A percentile compares a stretch with the other conserved stretches of the same genome.
Evolutionary conservation across 139 green algal species (phyloP).

Genomic region (Chlamydomonas sp.): DNA sequence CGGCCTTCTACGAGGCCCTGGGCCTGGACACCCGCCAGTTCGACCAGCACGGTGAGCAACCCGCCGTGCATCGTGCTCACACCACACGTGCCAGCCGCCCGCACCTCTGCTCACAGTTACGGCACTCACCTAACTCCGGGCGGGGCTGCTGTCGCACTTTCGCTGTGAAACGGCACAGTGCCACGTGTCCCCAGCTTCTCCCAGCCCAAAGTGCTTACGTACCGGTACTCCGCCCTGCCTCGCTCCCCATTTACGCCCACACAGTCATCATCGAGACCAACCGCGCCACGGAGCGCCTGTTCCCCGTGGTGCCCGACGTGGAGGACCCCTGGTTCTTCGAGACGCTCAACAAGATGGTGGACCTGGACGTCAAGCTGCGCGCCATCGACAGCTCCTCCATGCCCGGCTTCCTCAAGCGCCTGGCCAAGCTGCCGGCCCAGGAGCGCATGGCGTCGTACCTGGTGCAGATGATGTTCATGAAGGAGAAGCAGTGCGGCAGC

Average conservation of each 20-base stretch:
- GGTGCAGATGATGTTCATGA: slow-evolving; percentile 24
- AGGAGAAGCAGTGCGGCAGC: slow-evolving; percentile 24
- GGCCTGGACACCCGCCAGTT: slow-evolving; percentile 94
- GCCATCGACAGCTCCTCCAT: neutral
- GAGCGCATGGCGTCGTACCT: slow-evolving; percentile 28
- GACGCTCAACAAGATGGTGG: slow-evolving; percentile 24
- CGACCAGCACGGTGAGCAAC: slow-evolving; percentile 81
- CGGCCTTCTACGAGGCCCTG: slow-evolving; percentile 92
- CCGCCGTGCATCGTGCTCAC: neutral
- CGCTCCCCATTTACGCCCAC: too few relatives aligned
- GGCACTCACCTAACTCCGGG: too few relatives aligned
- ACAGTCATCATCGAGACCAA: slow-evolving; percentile 97
- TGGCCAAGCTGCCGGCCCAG: slow-evolving; percentile 72
- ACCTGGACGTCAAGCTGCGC: slow-evolving; percentile 16
- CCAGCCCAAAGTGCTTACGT: neutral
- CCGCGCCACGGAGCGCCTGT: slow-evolving; percentile 94
- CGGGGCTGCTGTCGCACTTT: too few relatives aligned
- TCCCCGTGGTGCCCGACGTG: slow-evolving; percentile 90
- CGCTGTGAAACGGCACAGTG: too few relatives aligned
- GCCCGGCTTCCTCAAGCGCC: slow-evolving; percentile 64
- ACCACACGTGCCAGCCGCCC: too few relatives aligned
- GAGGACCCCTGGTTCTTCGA: slow-evolving; percentile 61
- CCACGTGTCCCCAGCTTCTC: too few relatives aligned
- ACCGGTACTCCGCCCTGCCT: neutral
- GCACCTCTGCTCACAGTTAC: too few relatives aligned